phyloP scores from a whole-genome alignment of 2,329 filamentous ascomycete genomes.

The Pseudopithomyces chartarum region DNA sequence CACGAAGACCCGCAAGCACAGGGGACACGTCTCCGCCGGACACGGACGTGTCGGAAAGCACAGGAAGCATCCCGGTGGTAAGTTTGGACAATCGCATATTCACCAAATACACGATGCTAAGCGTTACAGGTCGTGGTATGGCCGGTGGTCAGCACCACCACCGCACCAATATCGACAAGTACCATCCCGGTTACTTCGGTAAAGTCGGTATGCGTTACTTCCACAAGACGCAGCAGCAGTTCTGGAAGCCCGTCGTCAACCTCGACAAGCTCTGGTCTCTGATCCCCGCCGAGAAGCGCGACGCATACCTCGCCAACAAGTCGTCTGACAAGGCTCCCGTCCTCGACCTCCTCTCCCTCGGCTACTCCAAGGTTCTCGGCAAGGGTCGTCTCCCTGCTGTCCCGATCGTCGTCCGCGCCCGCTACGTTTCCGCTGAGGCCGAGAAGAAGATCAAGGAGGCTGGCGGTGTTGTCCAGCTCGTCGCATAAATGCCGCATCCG shows the following conservation, averaged over 20 bases:
- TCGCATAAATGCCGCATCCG: slow-evolving; percentile 68
- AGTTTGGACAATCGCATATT: neutral
- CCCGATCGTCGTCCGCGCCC: slow-evolving; percentile 90
- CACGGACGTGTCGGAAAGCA: slow-evolving; percentile 99
- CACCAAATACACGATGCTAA: neutral
- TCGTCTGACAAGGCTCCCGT: slow-evolving; percentile 89
- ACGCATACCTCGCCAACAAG: slow-evolving; percentile 78
- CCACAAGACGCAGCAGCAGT: slow-evolving; percentile 94
- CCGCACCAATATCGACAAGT: slow-evolving; percentile 89
- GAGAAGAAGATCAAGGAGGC: slow-evolving; percentile 99
- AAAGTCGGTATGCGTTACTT: slow-evolving; percentile 76
- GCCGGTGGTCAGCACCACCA: slow-evolving; percentile 97
- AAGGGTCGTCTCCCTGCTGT: slow-evolving; percentile 95
- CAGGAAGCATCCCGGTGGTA: slow-evolving; percentile 79
- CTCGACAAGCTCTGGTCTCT: slow-evolving; percentile 99
- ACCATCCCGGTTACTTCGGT: slow-evolving; percentile 99
- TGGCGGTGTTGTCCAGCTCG: slow-evolving; percentile 93
- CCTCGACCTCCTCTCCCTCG: slow-evolving; percentile 94
- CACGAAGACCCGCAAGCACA: slow-evolving; percentile 53
- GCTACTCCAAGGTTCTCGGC: slow-evolving; percentile 98
- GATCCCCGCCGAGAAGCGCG: slow-evolving; percentile 89
- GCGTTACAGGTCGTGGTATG: slow-evolving; percentile 63
- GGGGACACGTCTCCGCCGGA: slow-evolving; percentile 90
- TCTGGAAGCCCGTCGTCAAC: slow-evolving; percentile 99
- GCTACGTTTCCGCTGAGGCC: slow-evolving; percentile 94